Conservation (phyloP, 2,329 filamentous ascomycete species). For the Onygenales sp. region DNA sequence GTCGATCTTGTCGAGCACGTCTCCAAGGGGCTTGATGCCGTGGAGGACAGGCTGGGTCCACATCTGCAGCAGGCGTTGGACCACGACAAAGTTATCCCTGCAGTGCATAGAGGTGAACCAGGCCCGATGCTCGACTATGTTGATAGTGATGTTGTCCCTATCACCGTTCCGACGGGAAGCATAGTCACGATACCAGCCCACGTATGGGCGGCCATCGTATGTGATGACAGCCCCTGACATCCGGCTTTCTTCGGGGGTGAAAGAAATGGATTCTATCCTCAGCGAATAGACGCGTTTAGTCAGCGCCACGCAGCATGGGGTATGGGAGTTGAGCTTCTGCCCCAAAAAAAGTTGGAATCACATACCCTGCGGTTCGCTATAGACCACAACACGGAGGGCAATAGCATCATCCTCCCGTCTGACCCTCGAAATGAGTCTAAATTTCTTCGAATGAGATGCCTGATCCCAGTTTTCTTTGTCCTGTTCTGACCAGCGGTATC, state of each 20-base stretch:
- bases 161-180: conserved; percentile 3
- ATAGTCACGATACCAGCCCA: conserved; percentile 5
- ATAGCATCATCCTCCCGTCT: not conserved
- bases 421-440: not conserved
- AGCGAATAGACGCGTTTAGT: not conserved
- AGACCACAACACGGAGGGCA: not conserved
- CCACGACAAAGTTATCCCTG: conserved; percentile 1
- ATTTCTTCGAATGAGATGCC: not conserved
- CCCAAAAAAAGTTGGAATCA: not conserved
- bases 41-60: conserved; percentile 2
- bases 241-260: conserved; percentile 1
- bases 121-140: not conserved
- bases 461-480: conserved; percentile 4
- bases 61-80: conserved; percentile 3
- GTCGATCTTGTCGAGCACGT: not conserved
- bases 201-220: conserved; percentile 2
- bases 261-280: not conserved
- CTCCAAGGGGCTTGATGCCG: not conserved
- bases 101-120: conserved; percentile 4
- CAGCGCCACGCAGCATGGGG: not conserved
- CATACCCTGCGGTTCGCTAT: not conserved
- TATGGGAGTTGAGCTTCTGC: not conserved
- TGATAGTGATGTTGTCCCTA: not conserved
- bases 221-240: conserved; percentile 3
- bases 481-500: not conserved